A percentile compares a stretch with the other conserved stretches of the same genome.
Evolutionary conservation across 441 rosid species (phyloP).

Genomic region (Eruca vesicaria): DNA sequence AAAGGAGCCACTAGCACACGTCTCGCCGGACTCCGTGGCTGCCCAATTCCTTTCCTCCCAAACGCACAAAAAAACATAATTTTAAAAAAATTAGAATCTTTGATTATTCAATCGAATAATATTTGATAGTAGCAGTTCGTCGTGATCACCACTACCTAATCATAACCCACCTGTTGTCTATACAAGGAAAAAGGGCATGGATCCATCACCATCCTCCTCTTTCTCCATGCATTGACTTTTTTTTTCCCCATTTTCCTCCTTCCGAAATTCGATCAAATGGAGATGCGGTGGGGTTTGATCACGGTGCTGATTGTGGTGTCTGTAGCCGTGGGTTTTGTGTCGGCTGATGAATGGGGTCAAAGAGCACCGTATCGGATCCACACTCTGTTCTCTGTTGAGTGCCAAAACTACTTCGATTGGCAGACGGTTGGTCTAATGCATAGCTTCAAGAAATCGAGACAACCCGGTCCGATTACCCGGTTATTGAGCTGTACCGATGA

Average conservation of each 20-base stretch:
- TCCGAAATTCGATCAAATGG: conserved; percentile 31
- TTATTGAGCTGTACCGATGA: conserved; percentile 90
- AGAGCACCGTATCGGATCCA: conserved; percentile 83
- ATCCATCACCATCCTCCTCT: conserved; percentile 8
- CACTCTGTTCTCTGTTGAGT: conserved; percentile 94
- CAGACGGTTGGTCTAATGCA: conserved; percentile 94
- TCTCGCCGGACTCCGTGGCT: conserved; percentile 25
- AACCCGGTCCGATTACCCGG: conserved; percentile 93
- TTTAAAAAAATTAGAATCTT: conserved; percentile 21
- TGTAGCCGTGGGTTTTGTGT: conserved; percentile 19
- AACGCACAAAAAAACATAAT: background rate
- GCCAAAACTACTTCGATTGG: conserved; percentile 98
- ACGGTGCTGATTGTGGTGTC: conserved; percentile 22
- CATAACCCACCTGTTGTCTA: conserved; percentile 21
- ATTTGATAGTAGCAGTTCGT: background rate
- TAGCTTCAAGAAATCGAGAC: conserved; percentile 83
- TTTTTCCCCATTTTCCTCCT: background rate
- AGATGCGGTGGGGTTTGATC: conserved; percentile 27
- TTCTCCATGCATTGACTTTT: conserved; percentile 43
- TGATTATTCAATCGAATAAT: conserved; percentile 7
- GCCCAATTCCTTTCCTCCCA: background rate
- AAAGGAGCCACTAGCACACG: conserved; percentile 11
- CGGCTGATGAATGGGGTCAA: conserved; percentile 34
- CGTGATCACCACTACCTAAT: conserved; percentile 36
- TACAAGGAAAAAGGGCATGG: background rate